Conservation (phyloP, 1,139 yeast species). For the Meyerozyma carpophila region DNA sequence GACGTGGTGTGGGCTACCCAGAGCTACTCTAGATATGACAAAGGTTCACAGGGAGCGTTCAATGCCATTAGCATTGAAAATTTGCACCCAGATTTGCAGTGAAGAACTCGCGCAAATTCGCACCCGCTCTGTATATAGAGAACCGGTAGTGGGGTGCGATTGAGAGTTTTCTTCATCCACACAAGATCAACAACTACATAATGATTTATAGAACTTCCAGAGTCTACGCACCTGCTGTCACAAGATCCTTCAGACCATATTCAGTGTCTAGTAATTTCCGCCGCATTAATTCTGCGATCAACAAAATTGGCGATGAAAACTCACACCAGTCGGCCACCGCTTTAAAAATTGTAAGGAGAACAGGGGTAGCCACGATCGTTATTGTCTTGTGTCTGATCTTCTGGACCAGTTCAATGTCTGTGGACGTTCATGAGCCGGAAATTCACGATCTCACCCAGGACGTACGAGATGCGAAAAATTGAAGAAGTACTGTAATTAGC, state of each 20-base stretch:
- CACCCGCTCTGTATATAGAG: background rate
- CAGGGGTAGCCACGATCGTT: constrained; percentile 30
- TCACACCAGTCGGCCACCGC: constrained; percentile 27
- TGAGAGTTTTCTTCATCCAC: background rate
- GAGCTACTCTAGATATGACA: background rate
- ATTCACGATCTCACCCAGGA: constrained; percentile 18
- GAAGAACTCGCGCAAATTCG: background rate
- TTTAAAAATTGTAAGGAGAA: constrained; percentile 23
- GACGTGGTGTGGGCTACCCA: constrained; percentile 28
- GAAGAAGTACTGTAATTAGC: background rate
- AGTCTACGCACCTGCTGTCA: background rate
- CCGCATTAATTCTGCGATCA: constrained; percentile 16
- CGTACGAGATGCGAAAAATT: constrained; percentile 10
- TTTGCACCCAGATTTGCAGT: background rate
- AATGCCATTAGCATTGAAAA: background rate
- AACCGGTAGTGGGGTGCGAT: background rate
- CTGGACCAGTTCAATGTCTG: constrained; percentile 24
- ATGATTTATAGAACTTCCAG: background rate
- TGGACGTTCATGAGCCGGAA: constrained; percentile 9
- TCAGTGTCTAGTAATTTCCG: constrained; percentile 11
- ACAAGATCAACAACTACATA: background rate
- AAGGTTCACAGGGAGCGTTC: background rate
- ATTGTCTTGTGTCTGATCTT: constrained; percentile 30
- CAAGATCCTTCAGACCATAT: background rate
- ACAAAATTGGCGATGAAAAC: constrained; percentile 30